These are phyloP conservation scores for Zygotorulaspora danielsina DNA, from an alignment of 805 yeast species.

Conservation along the genomic window DNA sequence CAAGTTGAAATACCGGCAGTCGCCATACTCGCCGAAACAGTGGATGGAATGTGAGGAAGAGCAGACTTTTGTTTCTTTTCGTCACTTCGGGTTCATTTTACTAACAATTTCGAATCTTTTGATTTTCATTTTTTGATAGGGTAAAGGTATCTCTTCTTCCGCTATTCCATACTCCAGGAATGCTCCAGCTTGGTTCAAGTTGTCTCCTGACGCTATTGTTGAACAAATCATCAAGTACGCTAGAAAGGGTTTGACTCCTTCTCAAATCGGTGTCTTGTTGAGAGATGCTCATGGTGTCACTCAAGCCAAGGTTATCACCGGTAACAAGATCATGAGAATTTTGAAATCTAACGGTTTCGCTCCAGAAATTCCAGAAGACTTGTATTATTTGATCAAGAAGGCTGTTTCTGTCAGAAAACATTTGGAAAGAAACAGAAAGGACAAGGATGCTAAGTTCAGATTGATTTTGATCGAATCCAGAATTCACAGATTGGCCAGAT, in stretches of 20 bases:
- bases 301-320: slow-evolving; percentile 95
- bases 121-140: slow-evolving; percentile 44
- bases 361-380: slow-evolving; percentile 99
- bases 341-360: slow-evolving; percentile 99
- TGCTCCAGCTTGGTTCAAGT: slow-evolving; percentile 99
- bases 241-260: slow-evolving; percentile 99
- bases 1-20: too few relatives aligned
- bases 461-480: slow-evolving; percentile 99
- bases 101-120: slow-evolving; percentile 12
- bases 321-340: slow-evolving; percentile 99
- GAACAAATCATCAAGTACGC: slow-evolving; percentile 99
- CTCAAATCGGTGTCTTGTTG: slow-evolving; percentile 98
- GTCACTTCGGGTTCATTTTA: slow-evolving; percentile 6
- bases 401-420: slow-evolving; percentile 99
- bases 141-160: slow-evolving; percentile 99
- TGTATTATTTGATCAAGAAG: slow-evolving; percentile 98
- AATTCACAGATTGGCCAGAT: slow-evolving; percentile 99
- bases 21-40: too few relatives aligned
- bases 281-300: slow-evolving; percentile 99
- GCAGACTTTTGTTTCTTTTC: neutral
- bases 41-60: neutral
- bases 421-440: slow-evolving; percentile 99
- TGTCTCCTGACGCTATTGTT: slow-evolving; percentile 88
- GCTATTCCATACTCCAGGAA: slow-evolving; percentile 99
- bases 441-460: slow-evolving; percentile 99